A percentile compares a stretch with the other conserved stretches of the same genome.
Evolutionary conservation across 1,139 yeast species (phyloP).

Genomic region (Lodderomyces orthopsilosis): DNA sequence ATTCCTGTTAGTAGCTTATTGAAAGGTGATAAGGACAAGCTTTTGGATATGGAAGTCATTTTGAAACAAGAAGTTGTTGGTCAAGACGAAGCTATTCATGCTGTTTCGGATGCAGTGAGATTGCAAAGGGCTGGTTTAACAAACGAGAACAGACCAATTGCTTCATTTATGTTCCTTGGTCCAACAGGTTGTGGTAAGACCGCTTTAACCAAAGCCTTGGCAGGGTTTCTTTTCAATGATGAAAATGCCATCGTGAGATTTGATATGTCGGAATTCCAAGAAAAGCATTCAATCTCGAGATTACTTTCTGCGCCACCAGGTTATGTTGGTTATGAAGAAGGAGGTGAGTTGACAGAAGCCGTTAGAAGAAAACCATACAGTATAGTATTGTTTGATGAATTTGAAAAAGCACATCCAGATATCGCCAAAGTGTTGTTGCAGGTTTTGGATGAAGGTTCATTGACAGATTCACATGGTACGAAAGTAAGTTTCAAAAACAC

Average conservation of each 20-base stretch:
- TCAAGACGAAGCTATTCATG: slow-evolving; percentile 89
- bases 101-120: slow-evolving; percentile 92
- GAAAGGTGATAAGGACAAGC: slow-evolving; percentile 92
- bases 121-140: slow-evolving; percentile 95
- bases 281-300: slow-evolving; percentile 84
- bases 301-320: slow-evolving; percentile 98
- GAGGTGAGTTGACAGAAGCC: slow-evolving; percentile 95
- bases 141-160: slow-evolving; percentile 90
- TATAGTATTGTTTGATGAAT: slow-evolving; percentile 89
- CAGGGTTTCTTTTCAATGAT: slow-evolving; percentile 88
- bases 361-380: slow-evolving; percentile 93
- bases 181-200: slow-evolving; percentile 99
- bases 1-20: slow-evolving; percentile 88
- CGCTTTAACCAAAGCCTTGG: slow-evolving; percentile 86
- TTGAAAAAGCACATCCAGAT: slow-evolving; percentile 96
- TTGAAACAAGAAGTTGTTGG: slow-evolving; percentile 82
- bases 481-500: slow-evolving; percentile 93
- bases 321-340: slow-evolving; percentile 92
- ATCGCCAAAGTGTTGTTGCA: slow-evolving; percentile 84
- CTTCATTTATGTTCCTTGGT: slow-evolving; percentile 92
- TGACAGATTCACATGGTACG: slow-evolving; percentile 93
- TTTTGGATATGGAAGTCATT: slow-evolving; percentile 81
- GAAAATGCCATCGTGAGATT: slow-evolving; percentile 82
- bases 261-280: slow-evolving; percentile 98
- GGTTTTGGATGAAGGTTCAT: slow-evolving; percentile 90